Conservation (phyloP, 768 basidiomycete genomes). For the Suillus spraguei region DNA sequence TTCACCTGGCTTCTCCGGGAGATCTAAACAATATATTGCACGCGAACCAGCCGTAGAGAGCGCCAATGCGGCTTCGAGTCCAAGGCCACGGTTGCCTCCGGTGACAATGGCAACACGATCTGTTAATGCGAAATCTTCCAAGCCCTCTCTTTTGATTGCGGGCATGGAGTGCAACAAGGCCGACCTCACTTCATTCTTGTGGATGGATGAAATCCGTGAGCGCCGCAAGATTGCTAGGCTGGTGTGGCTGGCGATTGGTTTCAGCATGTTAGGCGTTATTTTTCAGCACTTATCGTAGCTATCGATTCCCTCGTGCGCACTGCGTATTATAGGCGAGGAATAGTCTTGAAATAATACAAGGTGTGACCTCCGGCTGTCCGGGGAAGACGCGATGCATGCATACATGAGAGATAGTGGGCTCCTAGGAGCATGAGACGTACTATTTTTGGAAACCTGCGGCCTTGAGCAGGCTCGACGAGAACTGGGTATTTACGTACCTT, state of each 20-base stretch:
- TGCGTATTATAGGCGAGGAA: background rate
- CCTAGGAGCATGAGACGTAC: background rate
- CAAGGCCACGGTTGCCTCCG: conserved; percentile 31
- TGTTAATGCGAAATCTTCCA: conserved; percentile 38
- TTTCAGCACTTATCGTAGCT: background rate
- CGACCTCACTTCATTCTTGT: background rate
- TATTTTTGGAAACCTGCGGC: background rate
- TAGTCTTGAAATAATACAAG: background rate
- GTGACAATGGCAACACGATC: conserved; percentile 31
- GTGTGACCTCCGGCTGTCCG: background rate
- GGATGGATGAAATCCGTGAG: background rate
- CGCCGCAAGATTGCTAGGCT: background rate
- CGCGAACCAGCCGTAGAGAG: conserved; percentile 35
- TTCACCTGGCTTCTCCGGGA: conserved; percentile 16
- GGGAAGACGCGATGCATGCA: background rate
- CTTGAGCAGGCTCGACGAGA: no score
- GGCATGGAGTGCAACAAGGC: background rate
- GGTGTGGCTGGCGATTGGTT: background rate
- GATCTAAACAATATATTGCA: conserved; percentile 41
- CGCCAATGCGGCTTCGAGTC: conserved; percentile 35
- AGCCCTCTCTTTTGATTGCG: conserved; percentile 12
- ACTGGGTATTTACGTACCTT: no score
- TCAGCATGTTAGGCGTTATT: background rate
- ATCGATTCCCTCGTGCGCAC: background rate
- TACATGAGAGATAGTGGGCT: background rate